A percentile compares a stretch with the other conserved stretches of the same genome.
phyloP scores from a whole-genome alignment of 2,329 filamentous ascomycete species.

The Pyrenophora seminiperda region DNA sequence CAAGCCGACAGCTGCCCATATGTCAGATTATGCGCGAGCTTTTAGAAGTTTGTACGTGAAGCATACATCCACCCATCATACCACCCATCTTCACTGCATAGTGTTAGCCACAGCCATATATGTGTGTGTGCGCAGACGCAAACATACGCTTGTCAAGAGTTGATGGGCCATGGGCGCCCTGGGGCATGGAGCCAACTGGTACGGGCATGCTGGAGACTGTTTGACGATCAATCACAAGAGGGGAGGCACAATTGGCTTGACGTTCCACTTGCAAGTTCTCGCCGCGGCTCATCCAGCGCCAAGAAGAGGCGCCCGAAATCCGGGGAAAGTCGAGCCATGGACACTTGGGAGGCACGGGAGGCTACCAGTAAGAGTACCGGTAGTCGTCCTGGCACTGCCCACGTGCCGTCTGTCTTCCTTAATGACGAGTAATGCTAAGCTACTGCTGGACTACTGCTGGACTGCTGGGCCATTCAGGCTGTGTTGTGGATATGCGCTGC shows the following conservation, averaged over 20 bases:
- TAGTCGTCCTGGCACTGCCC: no score
- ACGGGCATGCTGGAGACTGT: constrained; percentile 58
- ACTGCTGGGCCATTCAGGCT: not conserved
- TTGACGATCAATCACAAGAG: constrained; percentile 25
- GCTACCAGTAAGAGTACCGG: no score
- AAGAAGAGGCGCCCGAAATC: constrained; percentile 9
- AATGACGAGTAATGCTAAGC: not conserved
- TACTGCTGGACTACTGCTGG: not conserved
- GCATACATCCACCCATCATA: constrained; percentile 97
- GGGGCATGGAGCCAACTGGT: constrained; percentile 55
- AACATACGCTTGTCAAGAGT: constrained; percentile 72
- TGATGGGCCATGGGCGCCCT: constrained; percentile 60
- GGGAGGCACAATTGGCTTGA: constrained; percentile 12
- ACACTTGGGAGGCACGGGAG: not conserved
- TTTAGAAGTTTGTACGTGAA: not conserved
- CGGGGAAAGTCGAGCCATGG: constrained; percentile 16
- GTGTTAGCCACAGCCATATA: constrained; percentile 38
- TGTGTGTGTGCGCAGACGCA: constrained; percentile 24
- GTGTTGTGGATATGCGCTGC: not conserved
- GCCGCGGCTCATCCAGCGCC: constrained; percentile 22
- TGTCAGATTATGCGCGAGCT: constrained; percentile 20
- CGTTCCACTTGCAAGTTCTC: constrained; percentile 19
- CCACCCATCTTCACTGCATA: constrained; percentile 91
- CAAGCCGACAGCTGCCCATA: constrained; percentile 77
- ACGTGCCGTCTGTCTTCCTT: no score